These are phyloP conservation scores for Metschnikowia bowlesiae DNA, from an alignment of 805 yeast genomes.

Conservation along the genomic window DNA sequence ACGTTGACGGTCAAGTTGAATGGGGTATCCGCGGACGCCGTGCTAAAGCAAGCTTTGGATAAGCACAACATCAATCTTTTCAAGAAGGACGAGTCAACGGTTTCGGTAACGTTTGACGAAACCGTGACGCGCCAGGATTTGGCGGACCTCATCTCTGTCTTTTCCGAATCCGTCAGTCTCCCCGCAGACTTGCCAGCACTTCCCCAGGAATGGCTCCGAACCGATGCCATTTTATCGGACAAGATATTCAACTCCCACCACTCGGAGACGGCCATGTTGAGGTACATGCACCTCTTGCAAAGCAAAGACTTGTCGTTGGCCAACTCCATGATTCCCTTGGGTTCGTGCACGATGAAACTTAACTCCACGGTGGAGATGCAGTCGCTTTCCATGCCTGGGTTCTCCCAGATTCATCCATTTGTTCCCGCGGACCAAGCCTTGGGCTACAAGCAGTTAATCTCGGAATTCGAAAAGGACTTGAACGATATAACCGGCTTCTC, in stretches of 20 bases:
- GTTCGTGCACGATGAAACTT: slow-evolving; percentile 97
- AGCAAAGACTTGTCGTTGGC: slow-evolving; percentile 87
- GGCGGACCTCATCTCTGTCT: slow-evolving; percentile 50
- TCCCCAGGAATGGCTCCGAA: slow-evolving; percentile 48
- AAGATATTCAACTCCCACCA: slow-evolving; percentile 83
- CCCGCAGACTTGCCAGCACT: slow-evolving; percentile 43
- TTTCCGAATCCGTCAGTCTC: slow-evolving; percentile 37
- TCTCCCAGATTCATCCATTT: slow-evolving; percentile 85
- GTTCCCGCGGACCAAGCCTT: slow-evolving; percentile 84
- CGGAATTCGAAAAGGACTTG: slow-evolving; percentile 76
- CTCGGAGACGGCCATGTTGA: slow-evolving; percentile 90
- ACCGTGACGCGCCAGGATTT: slow-evolving; percentile 68
- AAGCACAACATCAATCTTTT: slow-evolving; percentile 70
- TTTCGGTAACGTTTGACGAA: slow-evolving; percentile 89
- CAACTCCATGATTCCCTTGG: slow-evolving; percentile 94
- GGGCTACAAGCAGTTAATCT: slow-evolving; percentile 75
- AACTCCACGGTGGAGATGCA: slow-evolving; percentile 94
- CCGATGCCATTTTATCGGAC: slow-evolving; percentile 59
- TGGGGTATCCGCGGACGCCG: slow-evolving; percentile 48
- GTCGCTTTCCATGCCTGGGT: slow-evolving; percentile 93
- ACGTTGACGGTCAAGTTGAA: slow-evolving; percentile 66
- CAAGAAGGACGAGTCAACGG: slow-evolving; percentile 54
- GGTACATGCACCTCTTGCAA: slow-evolving; percentile 84
- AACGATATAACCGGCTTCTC: slow-evolving; percentile 92
- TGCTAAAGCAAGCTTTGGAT: slow-evolving; percentile 55